A percentile compares a stretch with the other conserved stretches of the same genome.
These are phyloP conservation scores for Diatrype stigma DNA, from an alignment of 2,329 filamentous ascomycete species.

Conservation along the genomic window DNA sequence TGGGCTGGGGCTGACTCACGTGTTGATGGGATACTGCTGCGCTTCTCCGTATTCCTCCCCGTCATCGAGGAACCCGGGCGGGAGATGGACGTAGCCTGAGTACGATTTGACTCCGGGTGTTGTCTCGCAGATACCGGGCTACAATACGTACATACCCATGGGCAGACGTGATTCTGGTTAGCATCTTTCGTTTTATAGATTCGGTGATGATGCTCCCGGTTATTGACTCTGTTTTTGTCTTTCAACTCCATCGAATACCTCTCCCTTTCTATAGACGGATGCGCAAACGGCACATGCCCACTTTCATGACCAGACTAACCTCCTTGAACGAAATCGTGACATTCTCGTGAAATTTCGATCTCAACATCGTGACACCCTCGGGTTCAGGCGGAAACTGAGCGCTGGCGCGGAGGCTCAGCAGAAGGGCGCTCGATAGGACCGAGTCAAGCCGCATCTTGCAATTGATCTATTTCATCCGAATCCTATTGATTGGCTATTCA, in stretches of 20 bases:
- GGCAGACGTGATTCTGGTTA: neutral
- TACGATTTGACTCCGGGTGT: slow-evolving; percentile 7
- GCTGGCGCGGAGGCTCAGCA: neutral
- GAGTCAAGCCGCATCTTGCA: too few species aligned
- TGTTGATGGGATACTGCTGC: neutral
- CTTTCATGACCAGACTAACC: slow-evolving; percentile 2
- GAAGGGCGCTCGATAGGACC: neutral
- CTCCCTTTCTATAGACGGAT: too few species aligned
- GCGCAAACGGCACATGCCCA: too few species aligned
- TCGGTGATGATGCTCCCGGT: neutral
- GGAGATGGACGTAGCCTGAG: neutral
- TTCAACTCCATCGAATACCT: too few species aligned
- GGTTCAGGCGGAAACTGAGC: slow-evolving; percentile 9
- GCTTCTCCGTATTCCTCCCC: neutral
- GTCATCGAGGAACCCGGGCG: neutral
- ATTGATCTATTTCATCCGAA: too few species aligned
- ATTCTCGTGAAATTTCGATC: slow-evolving; percentile 11
- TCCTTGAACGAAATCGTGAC: slow-evolving; percentile 11
- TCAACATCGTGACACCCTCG: slow-evolving; percentile 7
- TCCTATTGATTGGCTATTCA: too few species aligned
- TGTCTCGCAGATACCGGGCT: slow-evolving; percentile 11
- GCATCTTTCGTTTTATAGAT: neutral
- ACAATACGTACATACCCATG: too few species aligned
- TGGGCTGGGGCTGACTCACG: neutral
- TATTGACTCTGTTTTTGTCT: neutral